A percentile compares a stretch with the other conserved stretches of the same genome.
phyloP scores from a whole-genome alignment of 768 basidiomycete genomes.

The Phaeotremella fagi region DNA sequence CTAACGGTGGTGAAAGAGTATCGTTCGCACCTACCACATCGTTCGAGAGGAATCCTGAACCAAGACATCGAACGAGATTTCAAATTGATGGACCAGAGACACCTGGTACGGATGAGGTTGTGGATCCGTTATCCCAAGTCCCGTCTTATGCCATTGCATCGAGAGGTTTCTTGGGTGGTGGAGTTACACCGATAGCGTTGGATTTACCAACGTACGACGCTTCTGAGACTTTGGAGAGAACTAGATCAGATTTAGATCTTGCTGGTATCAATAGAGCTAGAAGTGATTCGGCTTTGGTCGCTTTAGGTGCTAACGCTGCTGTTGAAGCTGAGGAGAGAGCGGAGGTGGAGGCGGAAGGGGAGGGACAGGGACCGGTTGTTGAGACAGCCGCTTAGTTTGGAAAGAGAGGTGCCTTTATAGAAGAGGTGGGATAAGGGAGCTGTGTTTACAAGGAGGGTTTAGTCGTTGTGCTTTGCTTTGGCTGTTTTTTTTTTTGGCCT shows the following conservation, averaged over 20 bases:
- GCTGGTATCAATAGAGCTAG: neutral
- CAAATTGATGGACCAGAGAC: conserved; percentile 5
- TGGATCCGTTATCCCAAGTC: conserved; percentile 61
- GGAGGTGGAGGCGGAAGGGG: conserved; percentile 6
- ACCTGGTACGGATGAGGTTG: conserved; percentile 13
- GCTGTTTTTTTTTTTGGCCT: too few relatives aligned
- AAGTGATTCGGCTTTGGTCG: conserved; percentile 37
- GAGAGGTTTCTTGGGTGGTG: conserved; percentile 78
- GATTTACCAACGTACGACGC: conserved; percentile 88
- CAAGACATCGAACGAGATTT: neutral
- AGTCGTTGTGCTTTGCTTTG: too few relatives aligned
- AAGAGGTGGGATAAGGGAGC: too few relatives aligned
- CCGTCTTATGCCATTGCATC: conserved; percentile 82
- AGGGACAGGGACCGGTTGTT: neutral
- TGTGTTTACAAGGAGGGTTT: too few relatives aligned
- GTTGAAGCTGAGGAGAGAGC: conserved; percentile 28
- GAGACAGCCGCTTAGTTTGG: too few relatives aligned
- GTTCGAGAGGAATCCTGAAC: neutral
- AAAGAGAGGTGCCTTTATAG: too few relatives aligned
- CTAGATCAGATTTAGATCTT: conserved; percentile 11
- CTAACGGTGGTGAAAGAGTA: conserved; percentile 1
- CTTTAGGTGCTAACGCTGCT: conserved; percentile 22
- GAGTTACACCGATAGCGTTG: conserved; percentile 75
- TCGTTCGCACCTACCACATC: conserved; percentile 15
- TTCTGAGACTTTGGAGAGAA: conserved; percentile 48